Evolutionary conservation across 768 basidiomycete genomes (phyloP).

Genomic region (Boletus rubroflammeus): DNA sequence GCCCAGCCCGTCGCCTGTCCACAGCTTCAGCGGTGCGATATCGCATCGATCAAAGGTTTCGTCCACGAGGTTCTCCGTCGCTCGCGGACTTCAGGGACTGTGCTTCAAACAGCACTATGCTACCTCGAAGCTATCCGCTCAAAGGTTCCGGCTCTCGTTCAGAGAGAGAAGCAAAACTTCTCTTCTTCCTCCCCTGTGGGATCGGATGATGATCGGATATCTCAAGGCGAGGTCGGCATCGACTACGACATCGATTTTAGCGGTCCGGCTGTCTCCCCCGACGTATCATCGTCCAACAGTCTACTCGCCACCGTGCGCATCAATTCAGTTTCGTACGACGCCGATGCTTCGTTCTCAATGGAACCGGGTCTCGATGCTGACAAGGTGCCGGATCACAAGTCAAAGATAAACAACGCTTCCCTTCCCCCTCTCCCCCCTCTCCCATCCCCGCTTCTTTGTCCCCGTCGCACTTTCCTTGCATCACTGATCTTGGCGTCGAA

Average conservation of each 20-base stretch:
- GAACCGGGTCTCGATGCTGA: constrained; percentile 13
- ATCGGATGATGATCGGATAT: constrained; percentile 42
- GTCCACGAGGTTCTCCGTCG: constrained; percentile 87
- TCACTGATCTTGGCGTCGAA: constrained; percentile 88
- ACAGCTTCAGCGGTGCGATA: constrained; percentile 27
- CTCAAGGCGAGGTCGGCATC: constrained; percentile 41
- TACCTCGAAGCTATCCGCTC: constrained; percentile 81
- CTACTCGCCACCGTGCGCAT: constrained; percentile 45
- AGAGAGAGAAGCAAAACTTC: constrained; percentile 45
- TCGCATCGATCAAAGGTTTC: constrained; percentile 68
- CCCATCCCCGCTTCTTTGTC: constrained; percentile 83
- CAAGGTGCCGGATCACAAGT: constrained; percentile 8
- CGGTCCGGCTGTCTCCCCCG: constrained; percentile 5
- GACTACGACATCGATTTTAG: constrained; percentile 37
- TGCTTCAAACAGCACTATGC: constrained; percentile 83
- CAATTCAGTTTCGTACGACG: constrained; percentile 25
- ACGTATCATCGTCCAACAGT: constrained; percentile 19
- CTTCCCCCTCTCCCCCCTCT: constrained; percentile 41
- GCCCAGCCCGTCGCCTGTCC: constrained; percentile 12
- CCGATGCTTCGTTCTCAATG: constrained; percentile 14
- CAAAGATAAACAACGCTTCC: constrained; percentile 14
- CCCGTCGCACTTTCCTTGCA: constrained; percentile 84
- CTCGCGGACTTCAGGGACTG: constrained; percentile 77
- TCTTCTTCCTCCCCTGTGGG: constrained; percentile 40
- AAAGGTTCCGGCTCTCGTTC: constrained; percentile 62